Evolutionary conservation across 225 moss, liverwort and hornwort species (phyloP).

Genomic region (Anthoceros angustus): DNA sequence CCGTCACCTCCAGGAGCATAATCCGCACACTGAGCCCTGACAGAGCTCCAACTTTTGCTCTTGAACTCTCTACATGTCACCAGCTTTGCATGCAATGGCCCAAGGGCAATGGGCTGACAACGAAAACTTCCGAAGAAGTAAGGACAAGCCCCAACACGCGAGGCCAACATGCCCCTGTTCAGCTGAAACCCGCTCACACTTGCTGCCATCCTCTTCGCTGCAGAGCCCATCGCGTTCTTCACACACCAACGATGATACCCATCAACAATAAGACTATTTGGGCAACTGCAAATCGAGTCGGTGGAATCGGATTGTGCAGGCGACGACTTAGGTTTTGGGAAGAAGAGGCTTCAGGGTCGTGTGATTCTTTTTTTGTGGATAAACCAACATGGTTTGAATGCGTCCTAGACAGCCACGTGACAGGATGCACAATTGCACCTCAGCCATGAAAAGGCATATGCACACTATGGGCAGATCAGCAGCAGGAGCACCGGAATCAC

Average conservation of each 20-base stretch:
- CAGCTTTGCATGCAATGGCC: neutral
- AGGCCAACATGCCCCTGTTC: neutral
- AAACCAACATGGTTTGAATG: too few species aligned
- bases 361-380: too few species aligned
- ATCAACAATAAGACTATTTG: neutral
- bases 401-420: too few species aligned
- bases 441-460: too few species aligned
- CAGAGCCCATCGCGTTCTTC: neutral
- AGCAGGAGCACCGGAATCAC: too few species aligned
- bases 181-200: neutral
- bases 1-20: constrained; percentile 14
- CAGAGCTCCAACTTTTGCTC: neutral
- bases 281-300: neutral
- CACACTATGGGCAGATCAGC: too few species aligned
- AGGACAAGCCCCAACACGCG: neutral
- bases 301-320: neutral
- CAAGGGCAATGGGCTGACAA: neutral
- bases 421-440: too few species aligned
- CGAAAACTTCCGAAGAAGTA: neutral
- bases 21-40: constrained; percentile 6
- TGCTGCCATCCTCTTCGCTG: neutral
- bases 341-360: too few species aligned
- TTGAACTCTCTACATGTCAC: neutral
- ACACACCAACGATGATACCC: neutral
- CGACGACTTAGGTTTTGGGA: neutral